Conservation (phyloP, 805 yeast genomes). For the Zygosaccharomyces siamensis region DNA sequence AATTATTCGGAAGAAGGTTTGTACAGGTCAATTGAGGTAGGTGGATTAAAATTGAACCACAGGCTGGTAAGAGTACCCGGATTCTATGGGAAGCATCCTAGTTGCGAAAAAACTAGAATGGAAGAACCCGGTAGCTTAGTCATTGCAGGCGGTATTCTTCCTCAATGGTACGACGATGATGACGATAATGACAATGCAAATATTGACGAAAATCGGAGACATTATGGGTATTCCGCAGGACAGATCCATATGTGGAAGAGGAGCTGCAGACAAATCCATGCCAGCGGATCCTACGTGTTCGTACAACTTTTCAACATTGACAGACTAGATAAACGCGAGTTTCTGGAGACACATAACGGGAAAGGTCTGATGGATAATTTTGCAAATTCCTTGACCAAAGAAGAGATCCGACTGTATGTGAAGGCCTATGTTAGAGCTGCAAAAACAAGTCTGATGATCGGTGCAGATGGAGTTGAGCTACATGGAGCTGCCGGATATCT, state of each 20-base stretch:
- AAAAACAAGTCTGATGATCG: conserved; percentile 30
- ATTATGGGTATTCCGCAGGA: conserved; percentile 47
- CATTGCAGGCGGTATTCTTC: conserved; percentile 53
- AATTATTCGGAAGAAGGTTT: conserved; percentile 6
- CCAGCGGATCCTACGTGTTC: conserved; percentile 41
- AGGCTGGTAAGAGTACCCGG: conserved; percentile 42
- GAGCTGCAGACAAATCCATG: conserved; percentile 46
- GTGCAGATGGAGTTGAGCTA: conserved; percentile 57
- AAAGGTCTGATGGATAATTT: conserved; percentile 18
- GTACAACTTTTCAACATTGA: conserved; percentile 52
- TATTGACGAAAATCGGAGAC: conserved; percentile 34
- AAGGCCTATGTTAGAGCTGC: conserved; percentile 44
- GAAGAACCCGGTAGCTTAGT: conserved; percentile 54
- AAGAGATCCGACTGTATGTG: conserved; percentile 38
- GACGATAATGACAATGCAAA: conserved; percentile 33
- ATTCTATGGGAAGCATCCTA: conserved; percentile 39
- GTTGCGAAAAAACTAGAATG: conserved; percentile 51
- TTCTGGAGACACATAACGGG: conserved; percentile 27
- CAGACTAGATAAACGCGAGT: conserved; percentile 38
- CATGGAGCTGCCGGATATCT: conserved; percentile 66
- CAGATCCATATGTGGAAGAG: conserved; percentile 47
- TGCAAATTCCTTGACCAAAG: conserved; percentile 30
- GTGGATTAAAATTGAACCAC: conserved; percentile 33
- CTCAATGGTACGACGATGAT: conserved; percentile 39
- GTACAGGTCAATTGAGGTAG: conserved; percentile 43